Evolutionary conservation across 2,329 filamentous ascomycete genomes (phyloP).

Genomic region (Pestalotiopsis fici): DNA sequence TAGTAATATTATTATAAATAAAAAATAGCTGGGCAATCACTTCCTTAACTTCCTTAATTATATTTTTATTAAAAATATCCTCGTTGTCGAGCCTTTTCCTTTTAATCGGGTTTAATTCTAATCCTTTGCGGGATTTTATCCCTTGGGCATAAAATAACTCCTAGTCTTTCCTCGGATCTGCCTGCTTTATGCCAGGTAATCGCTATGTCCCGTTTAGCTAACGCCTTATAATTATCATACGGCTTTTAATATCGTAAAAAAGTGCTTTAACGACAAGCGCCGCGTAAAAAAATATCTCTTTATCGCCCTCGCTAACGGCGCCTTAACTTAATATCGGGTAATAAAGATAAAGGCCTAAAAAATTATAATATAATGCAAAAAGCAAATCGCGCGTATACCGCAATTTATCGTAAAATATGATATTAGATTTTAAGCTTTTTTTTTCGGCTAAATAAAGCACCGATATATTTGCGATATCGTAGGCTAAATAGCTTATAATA

Average conservation of each 20-base stretch:
- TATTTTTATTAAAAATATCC: neutral
- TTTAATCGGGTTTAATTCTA: neutral
- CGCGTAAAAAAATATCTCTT: conserved; percentile 48
- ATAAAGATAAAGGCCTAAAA: conserved; percentile 51
- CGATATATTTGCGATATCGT: conserved; percentile 39
- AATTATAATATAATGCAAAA: conserved; percentile 56
- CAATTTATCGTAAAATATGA: conserved; percentile 48
- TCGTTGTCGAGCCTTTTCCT: neutral
- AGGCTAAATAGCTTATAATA: conserved; percentile 42
- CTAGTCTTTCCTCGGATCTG: conserved; percentile 9
- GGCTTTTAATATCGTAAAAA: conserved; percentile 39
- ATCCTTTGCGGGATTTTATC: neutral
- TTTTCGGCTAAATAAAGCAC: conserved; percentile 29
- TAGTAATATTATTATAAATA: conserved; percentile 7
- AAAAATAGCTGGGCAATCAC: conserved; percentile 1
- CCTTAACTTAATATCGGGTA: conserved; percentile 48
- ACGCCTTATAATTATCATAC: conserved; percentile 19
- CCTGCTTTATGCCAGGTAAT: conserved; percentile 7
- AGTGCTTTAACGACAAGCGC: conserved; percentile 39
- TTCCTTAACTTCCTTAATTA: neutral
- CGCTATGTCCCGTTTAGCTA: conserved; percentile 7
- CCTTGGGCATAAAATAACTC: neutral
- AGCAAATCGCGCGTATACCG: conserved; percentile 46
- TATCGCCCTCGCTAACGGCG: conserved; percentile 44
- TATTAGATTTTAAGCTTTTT: conserved; percentile 47